Evolutionary conservation across 2,329 filamentous ascomycete species (phyloP), one percentile per base, ranked within the genome.

Genomic region (Falciphora oryzae): DNA sequence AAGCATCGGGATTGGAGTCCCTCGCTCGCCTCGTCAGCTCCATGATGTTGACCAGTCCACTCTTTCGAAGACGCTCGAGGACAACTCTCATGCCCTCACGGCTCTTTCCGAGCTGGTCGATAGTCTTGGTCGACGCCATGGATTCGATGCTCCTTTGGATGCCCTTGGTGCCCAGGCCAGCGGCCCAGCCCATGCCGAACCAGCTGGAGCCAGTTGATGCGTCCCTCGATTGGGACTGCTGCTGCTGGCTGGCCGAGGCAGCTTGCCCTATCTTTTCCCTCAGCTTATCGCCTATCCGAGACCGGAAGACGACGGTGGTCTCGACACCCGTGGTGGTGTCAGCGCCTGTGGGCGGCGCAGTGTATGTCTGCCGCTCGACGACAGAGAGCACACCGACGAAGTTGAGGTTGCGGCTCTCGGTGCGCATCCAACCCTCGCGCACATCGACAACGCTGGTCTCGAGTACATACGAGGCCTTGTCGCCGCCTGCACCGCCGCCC

Each of bases 51-150:
- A 86, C 82, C 65, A 86, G 80, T 35, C 84, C 83, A 57, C 81
- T 84, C 73, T 84, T 83, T 61, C 85, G 81, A 63, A 87, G 77
- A 61, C 91, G 81, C 75, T 93, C 89, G 28, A 95, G 81, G 11
- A 95, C 91, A 53, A 93, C 85, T 65, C 85, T 87, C 91, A 95
- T 94, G 61, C 91, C 91, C 74, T 93, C 89, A 62, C 89, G 87
- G 69, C 90, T 91, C 78, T 93, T 93, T 63, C 89, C 87, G 70
- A 94, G 83, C 73, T 91, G 90, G 70, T 90, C 89, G 68, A 89
- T 85, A 6, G 91, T 92, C 73, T 91, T 89, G 72, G 87, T 89
- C 56, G 91, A 87, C 14, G 90, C 90, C 66, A 94, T 88, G 64
- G 85, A 84, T 78, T 95, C 91, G 71, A 95, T 93, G 71, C 88